phyloP scores from a whole-genome alignment of 2,329 filamentous ascomycete species.

The Aspergillus cejpii region DNA sequence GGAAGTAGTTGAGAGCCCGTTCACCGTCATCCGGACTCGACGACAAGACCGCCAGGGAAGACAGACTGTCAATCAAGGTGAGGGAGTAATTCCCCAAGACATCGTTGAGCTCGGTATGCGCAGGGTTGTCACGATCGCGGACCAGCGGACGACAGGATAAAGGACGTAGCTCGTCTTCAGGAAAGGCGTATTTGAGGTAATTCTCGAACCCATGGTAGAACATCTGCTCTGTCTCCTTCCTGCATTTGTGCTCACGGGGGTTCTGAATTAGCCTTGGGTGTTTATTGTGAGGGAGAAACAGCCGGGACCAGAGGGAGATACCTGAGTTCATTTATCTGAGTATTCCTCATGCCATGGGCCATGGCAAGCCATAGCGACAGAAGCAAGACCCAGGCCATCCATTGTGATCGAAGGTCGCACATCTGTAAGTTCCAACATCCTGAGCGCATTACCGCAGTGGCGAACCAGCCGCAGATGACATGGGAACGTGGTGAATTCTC shows the following conservation, averaged over 20 bases:
- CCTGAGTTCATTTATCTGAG: conserved; percentile 34
- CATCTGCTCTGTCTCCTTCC: conserved; percentile 56
- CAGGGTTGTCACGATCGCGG: conserved; percentile 71
- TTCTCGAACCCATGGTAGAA: conserved; percentile 97
- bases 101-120: conserved; percentile 83
- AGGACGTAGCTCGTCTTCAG: conserved; percentile 89
- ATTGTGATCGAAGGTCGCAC: conserved; percentile 30
- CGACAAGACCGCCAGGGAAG: conserved; percentile 85
- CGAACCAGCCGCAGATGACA: conserved; percentile 19
- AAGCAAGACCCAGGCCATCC: conserved; percentile 31
- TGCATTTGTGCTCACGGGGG: conserved; percentile 12
- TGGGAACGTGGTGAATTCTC: conserved; percentile 22
- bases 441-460: conserved; percentile 36
- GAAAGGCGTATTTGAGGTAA: conserved; percentile 90
- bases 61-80: conserved; percentile 90
- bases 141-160: conserved; percentile 77
- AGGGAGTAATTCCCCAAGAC: conserved; percentile 95
- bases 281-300: background rate
- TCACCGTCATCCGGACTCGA: conserved; percentile 52
- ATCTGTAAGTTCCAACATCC: conserved; percentile 36
- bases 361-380: conserved; percentile 32
- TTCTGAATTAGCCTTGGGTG: background rate
- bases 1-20: conserved; percentile 66
- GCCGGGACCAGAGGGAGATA: conserved; percentile 11
- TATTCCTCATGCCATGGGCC: conserved; percentile 32